Percentiles rank a stretch among this genome's conserved stretches.
phyloP scores from a whole-genome alignment of 768 basidiomycete species.

The Tulasnella sp. region DNA sequence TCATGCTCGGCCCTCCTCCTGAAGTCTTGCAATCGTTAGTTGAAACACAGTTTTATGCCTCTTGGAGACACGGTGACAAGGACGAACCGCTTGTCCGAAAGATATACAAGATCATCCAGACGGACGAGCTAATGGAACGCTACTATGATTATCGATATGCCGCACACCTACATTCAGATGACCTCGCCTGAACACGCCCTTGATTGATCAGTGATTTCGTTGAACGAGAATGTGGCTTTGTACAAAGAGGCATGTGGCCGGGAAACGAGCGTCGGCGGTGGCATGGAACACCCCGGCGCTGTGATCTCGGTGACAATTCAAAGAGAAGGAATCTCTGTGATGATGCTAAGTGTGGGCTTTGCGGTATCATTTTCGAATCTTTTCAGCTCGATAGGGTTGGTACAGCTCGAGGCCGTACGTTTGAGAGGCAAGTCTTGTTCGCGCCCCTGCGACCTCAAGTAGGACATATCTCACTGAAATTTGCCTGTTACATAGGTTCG shows the following conservation, averaged over 20 bases:
- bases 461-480: background rate
- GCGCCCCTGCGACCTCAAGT: background rate
- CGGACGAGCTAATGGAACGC: background rate
- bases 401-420: background rate
- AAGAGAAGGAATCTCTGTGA: background rate
- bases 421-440: background rate
- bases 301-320: conserved; percentile 3
- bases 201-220: background rate
- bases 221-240: background rate
- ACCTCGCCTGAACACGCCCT: too few relatives aligned
- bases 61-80: background rate
- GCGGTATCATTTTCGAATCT: background rate
- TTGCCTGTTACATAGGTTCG: background rate
- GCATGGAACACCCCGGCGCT: conserved; percentile 1
- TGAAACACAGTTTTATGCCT: background rate
- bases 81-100: background rate
- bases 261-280: conserved; percentile 8
- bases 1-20: background rate
- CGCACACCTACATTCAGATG: too few relatives aligned
- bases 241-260: background rate
- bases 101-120: conserved; percentile 3
- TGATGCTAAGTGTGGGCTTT: background rate
- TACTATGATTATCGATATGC: conserved; percentile 1
- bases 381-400: background rate
- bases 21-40: background rate